Conservation (phyloP, 495 filamentous ascomycete genomes). For the Aspergillus diversus region DNA sequence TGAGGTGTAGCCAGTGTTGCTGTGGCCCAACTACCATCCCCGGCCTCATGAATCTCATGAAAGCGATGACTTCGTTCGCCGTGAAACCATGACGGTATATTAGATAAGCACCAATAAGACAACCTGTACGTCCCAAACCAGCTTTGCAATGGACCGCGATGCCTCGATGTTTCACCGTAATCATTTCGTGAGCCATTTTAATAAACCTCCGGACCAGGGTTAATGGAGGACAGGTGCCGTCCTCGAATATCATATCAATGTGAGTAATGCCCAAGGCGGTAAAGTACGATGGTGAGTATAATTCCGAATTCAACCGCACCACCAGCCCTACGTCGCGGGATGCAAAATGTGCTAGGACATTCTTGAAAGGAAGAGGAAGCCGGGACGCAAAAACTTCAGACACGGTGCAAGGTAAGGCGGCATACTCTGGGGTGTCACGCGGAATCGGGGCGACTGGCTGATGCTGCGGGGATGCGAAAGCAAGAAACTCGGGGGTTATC, state of each 20-base stretch:
- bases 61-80: constrained; percentile 96
- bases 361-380: constrained; percentile 87
- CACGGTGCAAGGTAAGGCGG: constrained; percentile 68
- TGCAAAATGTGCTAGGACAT: constrained; percentile 86
- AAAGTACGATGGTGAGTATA: constrained; percentile 95
- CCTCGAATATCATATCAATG: constrained; percentile 99
- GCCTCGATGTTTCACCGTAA: constrained; percentile 79
- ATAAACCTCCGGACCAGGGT: constrained; percentile 89
- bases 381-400: constrained; percentile 63
- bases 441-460: constrained; percentile 71
- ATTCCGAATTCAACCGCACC: constrained; percentile 90
- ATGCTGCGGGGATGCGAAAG: constrained; percentile 93
- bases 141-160: constrained; percentile 99
- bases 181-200: constrained; percentile 90
- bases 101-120: constrained; percentile 94
- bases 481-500: constrained; percentile 92
- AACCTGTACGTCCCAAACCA: constrained; percentile 93
- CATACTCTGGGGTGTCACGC: constrained; percentile 69
- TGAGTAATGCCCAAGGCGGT: constrained; percentile 93
- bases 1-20: constrained; percentile 98
- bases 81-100: constrained; percentile 99
- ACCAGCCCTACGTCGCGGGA: constrained; percentile 88
- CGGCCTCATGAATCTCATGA: constrained; percentile 99
- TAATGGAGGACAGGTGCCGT: constrained; percentile 91
- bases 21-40: constrained; percentile 99